Evolutionary conservation across 2,329 filamentous ascomycete species (phyloP).

Genomic region (Polychaeton citri): DNA sequence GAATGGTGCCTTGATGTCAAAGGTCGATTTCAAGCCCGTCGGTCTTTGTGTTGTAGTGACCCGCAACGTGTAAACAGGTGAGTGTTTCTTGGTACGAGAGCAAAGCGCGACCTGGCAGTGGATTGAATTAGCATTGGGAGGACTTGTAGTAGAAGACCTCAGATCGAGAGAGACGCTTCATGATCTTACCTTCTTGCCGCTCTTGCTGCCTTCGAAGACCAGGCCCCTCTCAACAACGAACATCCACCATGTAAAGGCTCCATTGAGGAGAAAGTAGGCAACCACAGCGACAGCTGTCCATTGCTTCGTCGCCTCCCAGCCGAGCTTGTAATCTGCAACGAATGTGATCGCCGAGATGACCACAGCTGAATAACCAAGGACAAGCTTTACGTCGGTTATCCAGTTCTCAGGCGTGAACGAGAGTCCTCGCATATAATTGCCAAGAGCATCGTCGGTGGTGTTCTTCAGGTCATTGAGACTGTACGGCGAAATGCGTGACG

Average conservation of each 20-base stretch:
- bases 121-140: too few species aligned
- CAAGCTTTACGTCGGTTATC: conserved; percentile 69
- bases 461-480: conserved; percentile 72
- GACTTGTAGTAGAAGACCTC: too few species aligned
- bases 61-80: conserved; percentile 65
- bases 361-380: conserved; percentile 72
- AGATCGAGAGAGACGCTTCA: too few species aligned
- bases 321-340: conserved; percentile 79
- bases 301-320: conserved; percentile 73
- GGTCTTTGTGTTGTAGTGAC: conserved; percentile 32
- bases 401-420: conserved; percentile 71
- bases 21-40: conserved; percentile 15
- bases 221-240: conserved; percentile 67
- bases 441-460: conserved; percentile 86
- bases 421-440: conserved; percentile 83
- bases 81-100: conserved; percentile 63
- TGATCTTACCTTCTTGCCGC: conserved; percentile 53
- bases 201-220: conserved; percentile 63
- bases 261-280: conserved; percentile 68
- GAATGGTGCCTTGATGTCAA: conserved; percentile 52
- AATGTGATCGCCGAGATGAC: conserved; percentile 71
- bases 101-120: conserved; percentile 54
- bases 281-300: conserved; percentile 70
- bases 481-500: conserved; percentile 20
- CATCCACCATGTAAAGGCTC: conserved; percentile 69